Evolutionary conservation across 176 grass and related monocot species (phyloP).

Genomic region (Zoysia japonica): DNA sequence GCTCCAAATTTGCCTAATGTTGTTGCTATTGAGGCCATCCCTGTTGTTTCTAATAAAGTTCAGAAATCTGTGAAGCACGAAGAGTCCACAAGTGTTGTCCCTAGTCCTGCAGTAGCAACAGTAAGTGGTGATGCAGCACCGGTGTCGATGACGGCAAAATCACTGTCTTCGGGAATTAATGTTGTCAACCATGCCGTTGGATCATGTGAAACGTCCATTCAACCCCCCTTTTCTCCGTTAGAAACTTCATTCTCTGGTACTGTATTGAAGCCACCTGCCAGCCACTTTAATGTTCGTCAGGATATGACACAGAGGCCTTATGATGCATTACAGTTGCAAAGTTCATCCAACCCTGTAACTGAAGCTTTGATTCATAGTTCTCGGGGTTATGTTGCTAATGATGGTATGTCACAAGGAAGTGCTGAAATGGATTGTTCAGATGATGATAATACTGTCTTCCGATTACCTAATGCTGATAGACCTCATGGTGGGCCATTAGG

Average conservation of each 20-base stretch:
- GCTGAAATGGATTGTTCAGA: slow-evolving; percentile 69
- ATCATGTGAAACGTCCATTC: slow-evolving; percentile 27
- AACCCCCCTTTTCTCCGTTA: slow-evolving; percentile 8
- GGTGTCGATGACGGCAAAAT: background rate
- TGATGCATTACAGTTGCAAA: slow-evolving; percentile 8
- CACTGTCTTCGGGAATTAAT: slow-evolving; percentile 18
- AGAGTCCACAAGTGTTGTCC: slow-evolving; percentile 8
- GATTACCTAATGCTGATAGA: slow-evolving; percentile 22
- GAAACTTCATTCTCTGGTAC: slow-evolving; percentile 15
- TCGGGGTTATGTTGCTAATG: slow-evolving; percentile 12
- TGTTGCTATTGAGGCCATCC: background rate
- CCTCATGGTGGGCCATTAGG: slow-evolving; percentile 30
- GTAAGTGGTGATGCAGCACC: slow-evolving; percentile 10
- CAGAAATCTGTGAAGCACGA: slow-evolving; percentile 37
- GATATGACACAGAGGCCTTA: slow-evolving; percentile 18
- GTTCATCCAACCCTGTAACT: slow-evolving; percentile 18
- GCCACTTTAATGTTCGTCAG: slow-evolving; percentile 1
- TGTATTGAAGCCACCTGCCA: slow-evolving; percentile 30
- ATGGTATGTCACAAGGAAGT: slow-evolving; percentile 59
- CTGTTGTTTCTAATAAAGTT: slow-evolving; percentile 38
- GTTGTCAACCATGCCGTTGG: slow-evolving; percentile 19
- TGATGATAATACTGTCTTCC: slow-evolving; percentile 40
- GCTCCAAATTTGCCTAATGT: slow-evolving; percentile 18
- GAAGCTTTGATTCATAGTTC: slow-evolving; percentile 36
- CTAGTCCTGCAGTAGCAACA: slow-evolving; percentile 6